Percentiles rank a stretch among this genome's conserved stretches.
Evolutionary conservation across 495 filamentous ascomycete genomes (phyloP).

Genomic region (Aspergillus carlsbadensis): DNA sequence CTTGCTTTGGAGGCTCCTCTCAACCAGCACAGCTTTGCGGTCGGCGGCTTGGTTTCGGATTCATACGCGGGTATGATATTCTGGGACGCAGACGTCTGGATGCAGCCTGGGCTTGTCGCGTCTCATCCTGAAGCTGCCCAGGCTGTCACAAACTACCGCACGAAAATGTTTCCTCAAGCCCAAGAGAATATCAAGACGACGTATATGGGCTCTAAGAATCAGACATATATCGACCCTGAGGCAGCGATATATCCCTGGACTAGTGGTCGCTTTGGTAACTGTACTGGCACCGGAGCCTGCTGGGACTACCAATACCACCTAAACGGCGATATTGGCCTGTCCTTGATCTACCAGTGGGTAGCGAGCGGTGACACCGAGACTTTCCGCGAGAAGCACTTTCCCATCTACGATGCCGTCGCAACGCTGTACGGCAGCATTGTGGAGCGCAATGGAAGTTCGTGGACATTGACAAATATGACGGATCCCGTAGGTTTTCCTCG

Average conservation of each 20-base stretch:
- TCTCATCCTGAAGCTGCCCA: slow-evolving; percentile 57
- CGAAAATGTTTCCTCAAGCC: slow-evolving; percentile 52
- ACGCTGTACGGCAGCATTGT: slow-evolving; percentile 56
- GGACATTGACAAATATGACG: slow-evolving; percentile 67
- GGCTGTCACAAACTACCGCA: slow-evolving; percentile 59
- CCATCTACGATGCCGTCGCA: slow-evolving; percentile 59
- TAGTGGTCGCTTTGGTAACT: slow-evolving; percentile 63
- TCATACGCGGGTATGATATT: slow-evolving; percentile 63
- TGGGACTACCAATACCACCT: slow-evolving; percentile 60
- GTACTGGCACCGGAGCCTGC: slow-evolving; percentile 64
- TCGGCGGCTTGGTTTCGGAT: slow-evolving; percentile 61
- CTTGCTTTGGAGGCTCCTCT: slow-evolving; percentile 39
- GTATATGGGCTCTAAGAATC: slow-evolving; percentile 49
- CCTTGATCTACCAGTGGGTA: slow-evolving; percentile 60
- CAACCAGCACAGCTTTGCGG: slow-evolving; percentile 57
- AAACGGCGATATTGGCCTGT: slow-evolving; percentile 72
- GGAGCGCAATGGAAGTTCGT: slow-evolving; percentile 51
- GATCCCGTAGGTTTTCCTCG: slow-evolving; percentile 54
- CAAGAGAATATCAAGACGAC: slow-evolving; percentile 47
- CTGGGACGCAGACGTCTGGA: slow-evolving; percentile 69
- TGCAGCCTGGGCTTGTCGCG: slow-evolving; percentile 62
- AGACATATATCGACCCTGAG: slow-evolving; percentile 47
- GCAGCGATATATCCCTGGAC: slow-evolving; percentile 65
- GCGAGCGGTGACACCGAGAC: slow-evolving; percentile 55
- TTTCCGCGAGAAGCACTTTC: slow-evolving; percentile 54